Evolutionary conservation across 495 filamentous ascomycete species (phyloP), one percentile per base, ranked within the genome.

Genomic region (Tetracladium setigerum): DNA sequence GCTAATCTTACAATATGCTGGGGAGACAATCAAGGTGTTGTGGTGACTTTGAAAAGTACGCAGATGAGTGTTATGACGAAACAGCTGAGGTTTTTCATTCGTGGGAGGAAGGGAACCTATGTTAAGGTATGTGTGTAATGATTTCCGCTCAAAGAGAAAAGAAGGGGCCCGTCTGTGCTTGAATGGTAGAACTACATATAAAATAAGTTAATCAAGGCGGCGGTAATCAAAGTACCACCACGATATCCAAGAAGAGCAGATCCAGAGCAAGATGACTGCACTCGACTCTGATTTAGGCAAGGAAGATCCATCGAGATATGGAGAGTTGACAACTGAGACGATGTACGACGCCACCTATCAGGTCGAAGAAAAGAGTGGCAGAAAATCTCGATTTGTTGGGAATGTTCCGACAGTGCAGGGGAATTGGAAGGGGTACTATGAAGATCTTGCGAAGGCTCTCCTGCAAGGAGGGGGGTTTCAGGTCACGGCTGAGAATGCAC

Each of bases 101-200:
- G 83, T 11, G 83, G 84, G 15, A 79, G 78, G 2, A 73, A 81
- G 55, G 84, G 83, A 0, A 78, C 79, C 35, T 88, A 75, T 55
- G 75, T 81, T 58, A 87, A 87, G n/a, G n/a, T n/a, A n/a, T n/a
- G n/a, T n/a, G n/a, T n/a, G n/a, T n/a, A n/a, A n/a, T n/a, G n/a
- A n/a, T n/a, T n/a, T n/a, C n/a, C n/a, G n/a, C n/a, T n/a, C n/a
- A n/a, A n/a, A n/a, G n/a, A n/a, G n/a, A n/a, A n/a, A n/a, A n/a
- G n/a, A n/a, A n/a, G n/a, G n/a, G n/a, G n/a, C n/a, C n/a, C n/a
- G n/a, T n/a, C n/a, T n/a, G n/a, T n/a, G n/a, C n/a, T n/a, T n/a
- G n/a, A n/a, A n/a, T n/a, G n/a, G n/a, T n/a, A n/a, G n/a, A n/a
- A n/a, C n/a, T n/a, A n/a, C n/a, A n/a, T n/a, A n/a, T n/a, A n/a